A percentile compares a stretch with the other conserved stretches of the same genome.
Evolutionary conservation across 1,139 yeast genomes (phyloP).

Genomic region (Taphrina communis): DNA sequence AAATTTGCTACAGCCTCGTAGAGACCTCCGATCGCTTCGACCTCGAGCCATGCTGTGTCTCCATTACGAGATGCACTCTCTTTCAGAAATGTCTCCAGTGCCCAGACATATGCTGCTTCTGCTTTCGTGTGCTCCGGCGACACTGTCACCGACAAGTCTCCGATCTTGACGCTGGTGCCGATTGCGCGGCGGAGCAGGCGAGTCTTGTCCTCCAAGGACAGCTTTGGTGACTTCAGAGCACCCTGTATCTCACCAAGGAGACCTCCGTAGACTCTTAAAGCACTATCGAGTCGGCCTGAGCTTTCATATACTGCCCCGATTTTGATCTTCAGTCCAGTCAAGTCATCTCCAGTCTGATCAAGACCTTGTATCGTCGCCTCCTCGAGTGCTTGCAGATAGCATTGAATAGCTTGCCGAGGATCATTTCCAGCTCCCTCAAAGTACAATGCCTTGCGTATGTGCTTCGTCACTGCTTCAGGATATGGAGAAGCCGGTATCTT

Average conservation of each 20-base stretch:
- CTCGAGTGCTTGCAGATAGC: slow-evolving; percentile 33
- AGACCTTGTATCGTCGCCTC: slow-evolving; percentile 31
- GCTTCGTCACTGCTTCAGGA: slow-evolving; percentile 35
- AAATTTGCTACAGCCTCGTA: slow-evolving; percentile 32
- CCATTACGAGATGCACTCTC: slow-evolving; percentile 20
- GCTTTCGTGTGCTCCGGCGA: slow-evolving; percentile 8
- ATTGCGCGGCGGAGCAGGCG: slow-evolving; percentile 28
- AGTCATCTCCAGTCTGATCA: slow-evolving; percentile 33
- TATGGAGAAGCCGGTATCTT: slow-evolving; percentile 31
- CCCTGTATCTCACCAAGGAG: slow-evolving; percentile 22
- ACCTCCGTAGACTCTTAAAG: slow-evolving; percentile 32
- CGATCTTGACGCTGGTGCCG: slow-evolving; percentile 38
- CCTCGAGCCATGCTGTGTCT: slow-evolving; percentile 31
- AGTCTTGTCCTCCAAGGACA: slow-evolving; percentile 11
- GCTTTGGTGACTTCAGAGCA: slow-evolving; percentile 3
- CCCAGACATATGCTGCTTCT: slow-evolving; percentile 31
- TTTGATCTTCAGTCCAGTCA: slow-evolving; percentile 39
- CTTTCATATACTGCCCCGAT: slow-evolving; percentile 35
- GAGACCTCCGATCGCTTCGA: slow-evolving; percentile 23
- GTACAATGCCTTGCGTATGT: slow-evolving; percentile 32
- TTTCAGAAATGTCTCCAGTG: slow-evolving; percentile 29
- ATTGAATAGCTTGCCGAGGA: slow-evolving; percentile 28
- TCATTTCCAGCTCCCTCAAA: slow-evolving; percentile 37
- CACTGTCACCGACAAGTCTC: slow-evolving; percentile 22
- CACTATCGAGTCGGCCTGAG: slow-evolving; percentile 32